Conservation (phyloP, 139 green algal species). For the Picochlorum sp. region DNA sequence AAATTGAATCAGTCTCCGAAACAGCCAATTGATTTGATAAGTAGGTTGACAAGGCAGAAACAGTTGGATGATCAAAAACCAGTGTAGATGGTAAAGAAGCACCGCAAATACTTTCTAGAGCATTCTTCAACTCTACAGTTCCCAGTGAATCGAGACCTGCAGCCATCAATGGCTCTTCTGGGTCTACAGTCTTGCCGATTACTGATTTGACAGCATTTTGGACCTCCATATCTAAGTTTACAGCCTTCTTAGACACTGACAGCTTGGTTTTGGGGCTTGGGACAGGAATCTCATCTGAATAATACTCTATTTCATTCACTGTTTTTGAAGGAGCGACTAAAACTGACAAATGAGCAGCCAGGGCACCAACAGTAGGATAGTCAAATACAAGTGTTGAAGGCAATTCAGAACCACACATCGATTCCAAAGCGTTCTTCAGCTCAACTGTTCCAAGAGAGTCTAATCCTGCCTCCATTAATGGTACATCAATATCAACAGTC, state of each 20-base stretch:
- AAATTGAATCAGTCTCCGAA: not conserved
- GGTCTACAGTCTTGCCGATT: not conserved
- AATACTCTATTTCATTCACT: not conserved
- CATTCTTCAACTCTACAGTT: constrained; percentile 22
- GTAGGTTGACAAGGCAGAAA: constrained; percentile 21
- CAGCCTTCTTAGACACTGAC: not conserved
- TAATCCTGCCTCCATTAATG: constrained; percentile 57
- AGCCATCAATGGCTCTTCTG: constrained; percentile 43
- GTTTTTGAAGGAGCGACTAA: not conserved
- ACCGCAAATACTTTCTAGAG: constrained; percentile 19
- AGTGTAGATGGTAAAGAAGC: constrained; percentile 29
- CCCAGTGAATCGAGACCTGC: constrained; percentile 52
- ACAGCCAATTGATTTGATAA: constrained; percentile 4
- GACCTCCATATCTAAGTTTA: not conserved
- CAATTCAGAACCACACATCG: constrained; percentile 15
- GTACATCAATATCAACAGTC: constrained; percentile 28
- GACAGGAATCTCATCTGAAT: not conserved
- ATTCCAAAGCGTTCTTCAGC: constrained; percentile 42
- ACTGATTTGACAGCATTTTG: not conserved
- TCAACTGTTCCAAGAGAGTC: constrained; percentile 17
- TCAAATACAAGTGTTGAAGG: constrained; percentile 47
- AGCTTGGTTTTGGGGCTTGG: not conserved
- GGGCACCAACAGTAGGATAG: constrained; percentile 33
- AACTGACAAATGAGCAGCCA: not conserved
- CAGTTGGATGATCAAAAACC: constrained; percentile 48